Base-by-base conservation (phyloP, 176 grass and related monocot genomes). In the Oryza punctata region DNA sequence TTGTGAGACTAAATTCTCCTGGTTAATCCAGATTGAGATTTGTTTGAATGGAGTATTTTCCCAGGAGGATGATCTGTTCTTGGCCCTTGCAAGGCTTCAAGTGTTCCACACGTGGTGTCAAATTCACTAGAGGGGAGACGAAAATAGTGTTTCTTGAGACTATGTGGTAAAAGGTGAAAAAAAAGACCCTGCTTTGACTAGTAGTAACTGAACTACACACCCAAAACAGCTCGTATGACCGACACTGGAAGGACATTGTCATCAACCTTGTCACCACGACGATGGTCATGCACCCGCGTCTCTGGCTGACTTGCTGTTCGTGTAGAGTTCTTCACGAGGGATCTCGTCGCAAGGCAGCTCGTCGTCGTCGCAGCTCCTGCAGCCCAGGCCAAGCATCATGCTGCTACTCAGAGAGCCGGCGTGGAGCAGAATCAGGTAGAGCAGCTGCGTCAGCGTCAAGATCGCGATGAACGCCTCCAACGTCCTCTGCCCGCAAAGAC, bases 391-490 rank as follows among this genome's bases (percentile, higher is more conserved):
- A 15, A 29, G 5, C 25, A 32, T 29, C 25, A 66, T 29, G 64
- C 52, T 3, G 52, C 12, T 2, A 15, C 12, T 12, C 27, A 66
- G 26, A 24, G 64, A 14, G 5, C 64, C 25, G 12, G 63, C 3
- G 63, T 65, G 63, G 63, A 65, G 25, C 63, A 65, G 26, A 13
- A 65, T 29, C 2, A 65, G 63, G 6, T 65, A 65, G 11, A 65
- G 63, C 63, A 65, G 63, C 63, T 65, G 63, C 63, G 63, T 65
- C 63, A 65, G 25, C 63, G 63, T 30, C 63, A 28, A 65, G 25
- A 65, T 65, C 24, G 63, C 26, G 24, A 65, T 28, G 63, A 65
- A 65, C 63, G 63, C 63, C 63, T 65, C 63, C 63, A 65, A 6
- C 26, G 63, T 65, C 63, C 26, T 65, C 63, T 65, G 63, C 12